phyloP scores from a whole-genome alignment of 2,329 filamentous ascomycete genomes.

The Alternaria panax region DNA sequence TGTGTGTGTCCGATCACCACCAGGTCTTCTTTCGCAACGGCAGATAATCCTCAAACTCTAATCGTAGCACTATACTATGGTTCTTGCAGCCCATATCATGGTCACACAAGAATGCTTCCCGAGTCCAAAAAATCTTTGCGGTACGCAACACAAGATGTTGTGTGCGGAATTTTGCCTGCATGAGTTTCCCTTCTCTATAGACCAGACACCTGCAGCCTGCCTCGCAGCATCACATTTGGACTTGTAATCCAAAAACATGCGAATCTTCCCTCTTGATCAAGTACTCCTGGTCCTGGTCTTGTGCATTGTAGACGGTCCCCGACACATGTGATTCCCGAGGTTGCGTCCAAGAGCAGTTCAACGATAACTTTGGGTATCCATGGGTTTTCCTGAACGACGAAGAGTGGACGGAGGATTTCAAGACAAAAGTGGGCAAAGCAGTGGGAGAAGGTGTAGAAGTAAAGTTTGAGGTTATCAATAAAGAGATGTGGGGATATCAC shows the following conservation, averaged over 20 bases:
- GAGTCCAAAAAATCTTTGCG: neutral
- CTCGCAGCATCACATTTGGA: neutral
- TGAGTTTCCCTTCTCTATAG: neutral
- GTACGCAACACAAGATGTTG: neutral
- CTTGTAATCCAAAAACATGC: neutral
- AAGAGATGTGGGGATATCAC: conserved; percentile 85
- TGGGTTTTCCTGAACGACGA: conserved; percentile 98
- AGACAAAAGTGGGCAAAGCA: conserved; percentile 74
- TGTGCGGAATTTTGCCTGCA: neutral
- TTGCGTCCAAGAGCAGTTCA: conserved; percentile 84
- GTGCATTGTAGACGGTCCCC: neutral
- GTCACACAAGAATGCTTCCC: neutral
- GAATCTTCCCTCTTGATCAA: neutral
- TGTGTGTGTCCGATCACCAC: neutral
- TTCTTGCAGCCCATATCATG: neutral
- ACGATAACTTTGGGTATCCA: conserved; percentile 95
- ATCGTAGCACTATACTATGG: neutral
- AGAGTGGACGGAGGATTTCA: conserved; percentile 89
- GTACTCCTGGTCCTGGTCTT: neutral
- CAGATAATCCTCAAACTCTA: neutral
- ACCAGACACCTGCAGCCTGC: neutral
- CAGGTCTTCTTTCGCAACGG: neutral
- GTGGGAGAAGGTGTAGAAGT: conserved; percentile 77
- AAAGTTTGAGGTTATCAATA: conserved; percentile 82
- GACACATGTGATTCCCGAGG: neutral